Conservation (phyloP, 768 basidiomycete species). For the Pholiota conissans region DNA sequence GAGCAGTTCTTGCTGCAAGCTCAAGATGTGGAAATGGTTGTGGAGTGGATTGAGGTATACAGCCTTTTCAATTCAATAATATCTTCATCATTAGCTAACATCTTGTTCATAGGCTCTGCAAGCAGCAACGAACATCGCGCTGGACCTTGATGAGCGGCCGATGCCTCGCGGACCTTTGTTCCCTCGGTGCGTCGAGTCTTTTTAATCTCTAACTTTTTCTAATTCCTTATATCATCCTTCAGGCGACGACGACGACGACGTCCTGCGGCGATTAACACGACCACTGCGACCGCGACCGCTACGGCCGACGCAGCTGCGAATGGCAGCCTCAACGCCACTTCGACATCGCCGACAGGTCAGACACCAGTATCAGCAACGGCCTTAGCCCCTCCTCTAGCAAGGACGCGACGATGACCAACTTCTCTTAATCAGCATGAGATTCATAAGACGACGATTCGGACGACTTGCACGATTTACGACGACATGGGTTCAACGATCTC, state of each 20-base stretch:
- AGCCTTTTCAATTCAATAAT: background rate
- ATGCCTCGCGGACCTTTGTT: conserved; percentile 92
- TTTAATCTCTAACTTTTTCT: conserved; percentile 18
- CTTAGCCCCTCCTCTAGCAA: conserved; percentile 17
- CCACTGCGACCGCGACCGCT: background rate
- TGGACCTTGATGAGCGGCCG: conserved; percentile 87
- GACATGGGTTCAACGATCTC: background rate
- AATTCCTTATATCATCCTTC: conserved; percentile 13
- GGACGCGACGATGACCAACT: conserved; percentile 3
- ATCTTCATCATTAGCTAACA: background rate
- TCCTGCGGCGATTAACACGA: conserved; percentile 9
- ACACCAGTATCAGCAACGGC: conserved; percentile 20
- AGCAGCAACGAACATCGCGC: conserved; percentile 86
- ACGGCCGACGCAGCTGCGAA: background rate
- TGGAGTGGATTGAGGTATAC: conserved; percentile 93
- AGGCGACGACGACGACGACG: conserved; percentile 34
- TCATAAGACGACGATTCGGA: background rate
- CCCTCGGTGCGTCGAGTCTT: conserved; percentile 57
- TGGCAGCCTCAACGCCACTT: background rate
- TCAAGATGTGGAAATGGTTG: conserved; percentile 77
- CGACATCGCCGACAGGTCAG: conserved; percentile 17
- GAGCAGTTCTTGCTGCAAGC: conserved; percentile 97
- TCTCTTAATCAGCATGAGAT: background rate
- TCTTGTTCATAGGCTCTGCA: conserved; percentile 65
- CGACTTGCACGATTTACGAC: background rate